Percentiles rank a stretch among this genome's conserved stretches.
Conservation (phyloP, 345 rosid species). For the Turritis glabra region DNA sequence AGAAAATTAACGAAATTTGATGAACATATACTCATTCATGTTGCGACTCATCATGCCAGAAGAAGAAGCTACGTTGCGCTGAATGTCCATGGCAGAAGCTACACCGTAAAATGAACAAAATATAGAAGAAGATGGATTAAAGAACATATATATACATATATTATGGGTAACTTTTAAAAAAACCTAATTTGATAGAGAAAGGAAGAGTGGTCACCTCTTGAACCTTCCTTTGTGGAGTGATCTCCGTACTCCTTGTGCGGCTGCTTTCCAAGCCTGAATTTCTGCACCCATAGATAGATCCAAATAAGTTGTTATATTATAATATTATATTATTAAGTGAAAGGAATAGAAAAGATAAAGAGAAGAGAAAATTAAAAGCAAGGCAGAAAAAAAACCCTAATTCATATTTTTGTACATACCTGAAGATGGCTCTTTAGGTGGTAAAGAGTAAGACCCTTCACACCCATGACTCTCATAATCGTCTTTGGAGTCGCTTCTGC, state of each 20-base stretch:
- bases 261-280: slow-evolving; percentile 99
- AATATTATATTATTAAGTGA: background rate
- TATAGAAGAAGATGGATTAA: background rate
- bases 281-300: slow-evolving; percentile 45
- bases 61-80: slow-evolving; percentile 81
- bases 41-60: slow-evolving; percentile 85
- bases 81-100: slow-evolving; percentile 85
- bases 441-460: slow-evolving; percentile 99
- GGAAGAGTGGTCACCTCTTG: slow-evolving; percentile 45
- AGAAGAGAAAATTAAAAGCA: slow-evolving; percentile 24
- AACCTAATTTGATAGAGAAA: slow-evolving; percentile 28
- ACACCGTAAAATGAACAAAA: background rate
- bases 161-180: background rate
- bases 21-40: slow-evolving; percentile 80
- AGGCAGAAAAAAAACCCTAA: slow-evolving; percentile 35
- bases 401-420: slow-evolving; percentile 53
- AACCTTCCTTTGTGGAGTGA: slow-evolving; percentile 93
- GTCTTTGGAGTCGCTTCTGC: slow-evolving; percentile 99
- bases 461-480: slow-evolving; percentile 99
- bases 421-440: slow-evolving; percentile 99
- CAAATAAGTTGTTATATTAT: slow-evolving; percentile 14
- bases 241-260: slow-evolving; percentile 98
- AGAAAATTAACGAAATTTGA: background rate
- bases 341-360: slow-evolving; percentile 37
- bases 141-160: background rate